Evolutionary conservation across 2,329 filamentous ascomycete species (phyloP).

Genomic region (Aspergillus niger): DNA sequence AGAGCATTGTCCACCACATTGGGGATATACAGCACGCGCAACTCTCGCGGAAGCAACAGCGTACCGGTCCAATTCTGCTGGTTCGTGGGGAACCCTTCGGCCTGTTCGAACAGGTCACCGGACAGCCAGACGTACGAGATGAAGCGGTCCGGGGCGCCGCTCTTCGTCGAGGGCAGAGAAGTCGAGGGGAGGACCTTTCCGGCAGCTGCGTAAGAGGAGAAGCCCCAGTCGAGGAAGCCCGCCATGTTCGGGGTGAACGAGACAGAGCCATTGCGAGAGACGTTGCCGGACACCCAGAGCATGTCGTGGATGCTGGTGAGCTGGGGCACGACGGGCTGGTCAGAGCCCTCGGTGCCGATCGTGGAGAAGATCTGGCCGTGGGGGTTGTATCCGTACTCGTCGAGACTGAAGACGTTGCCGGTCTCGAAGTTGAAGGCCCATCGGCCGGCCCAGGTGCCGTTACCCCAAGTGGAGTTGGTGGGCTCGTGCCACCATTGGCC

Average conservation of each 20-base stretch:
- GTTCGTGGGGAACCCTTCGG: conserved; percentile 14
- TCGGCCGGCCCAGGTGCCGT: conserved; percentile 22
- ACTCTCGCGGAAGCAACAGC: conserved; percentile 20
- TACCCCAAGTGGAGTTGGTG: conserved; percentile 23
- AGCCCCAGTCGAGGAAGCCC: conserved; percentile 24
- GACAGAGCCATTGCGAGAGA: conserved; percentile 11
- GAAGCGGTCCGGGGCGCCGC: conserved; percentile 21
- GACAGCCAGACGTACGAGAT: conserved; percentile 23
- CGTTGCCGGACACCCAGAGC: conserved; percentile 20
- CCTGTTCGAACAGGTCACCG: conserved; percentile 17
- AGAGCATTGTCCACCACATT: conserved; percentile 21
- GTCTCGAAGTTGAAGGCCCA: conserved; percentile 26
- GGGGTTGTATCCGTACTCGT: conserved; percentile 19
- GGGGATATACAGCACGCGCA: conserved; percentile 13
- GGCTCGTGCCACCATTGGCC: conserved; percentile 24
- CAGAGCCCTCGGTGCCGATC: conserved; percentile 21
- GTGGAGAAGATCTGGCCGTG: conserved; percentile 21
- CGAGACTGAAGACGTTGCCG: conserved; percentile 19
- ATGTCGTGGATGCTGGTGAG: conserved; percentile 22
- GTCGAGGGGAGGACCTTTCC: conserved; percentile 21
- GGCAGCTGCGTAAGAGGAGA: conserved; percentile 21
- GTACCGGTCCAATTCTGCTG: conserved; percentile 21
- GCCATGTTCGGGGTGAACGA: conserved; percentile 22
- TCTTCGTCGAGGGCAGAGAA: conserved; percentile 17
- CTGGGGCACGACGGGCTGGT: conserved; percentile 11